phyloP scores from a whole-genome alignment of 2,329 filamentous ascomycete species.

The Penicillium psychrosexuale region DNA sequence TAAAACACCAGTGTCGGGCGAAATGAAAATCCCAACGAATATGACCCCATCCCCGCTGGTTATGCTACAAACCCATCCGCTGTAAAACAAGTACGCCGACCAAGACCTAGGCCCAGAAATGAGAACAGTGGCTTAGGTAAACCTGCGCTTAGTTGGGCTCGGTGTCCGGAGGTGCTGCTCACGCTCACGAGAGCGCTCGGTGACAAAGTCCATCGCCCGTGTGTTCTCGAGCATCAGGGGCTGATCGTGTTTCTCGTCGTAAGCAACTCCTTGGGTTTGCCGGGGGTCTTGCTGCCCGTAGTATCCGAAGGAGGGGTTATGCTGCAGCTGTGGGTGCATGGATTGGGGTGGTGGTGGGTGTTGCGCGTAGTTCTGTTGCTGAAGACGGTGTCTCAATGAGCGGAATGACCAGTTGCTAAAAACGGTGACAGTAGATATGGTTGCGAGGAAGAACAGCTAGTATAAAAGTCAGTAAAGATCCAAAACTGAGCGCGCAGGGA shows the following conservation, averaged over 20 bases:
- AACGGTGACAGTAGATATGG: slow-evolving; percentile 50
- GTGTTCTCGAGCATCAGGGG: slow-evolving; percentile 33
- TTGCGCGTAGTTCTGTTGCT: slow-evolving; percentile 30
- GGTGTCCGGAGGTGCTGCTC: slow-evolving; percentile 36
- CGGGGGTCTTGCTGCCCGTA: slow-evolving; percentile 19
- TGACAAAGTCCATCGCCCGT: slow-evolving; percentile 30
- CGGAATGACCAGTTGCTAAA: slow-evolving; percentile 60
- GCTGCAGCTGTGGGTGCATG: slow-evolving; percentile 27
- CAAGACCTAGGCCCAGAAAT: slow-evolving; percentile 4
- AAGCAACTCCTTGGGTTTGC: slow-evolving; percentile 9
- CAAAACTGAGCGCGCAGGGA: background rate
- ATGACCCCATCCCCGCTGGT: background rate
- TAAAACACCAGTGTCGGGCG: slow-evolving; percentile 1
- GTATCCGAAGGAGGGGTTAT: slow-evolving; percentile 28
- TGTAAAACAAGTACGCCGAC: slow-evolving; percentile 6
- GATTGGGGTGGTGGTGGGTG: slow-evolving; percentile 23
- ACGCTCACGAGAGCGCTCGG: slow-evolving; percentile 31
- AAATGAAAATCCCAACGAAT: background rate
- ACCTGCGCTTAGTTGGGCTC: slow-evolving; percentile 36
- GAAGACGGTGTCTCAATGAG: slow-evolving; percentile 45
- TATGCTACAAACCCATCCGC: slow-evolving; percentile 4
- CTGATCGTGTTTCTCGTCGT: slow-evolving; percentile 27
- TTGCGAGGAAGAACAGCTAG: slow-evolving; percentile 40
- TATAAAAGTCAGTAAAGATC: slow-evolving; percentile 15
- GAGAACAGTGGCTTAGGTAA: slow-evolving; percentile 15